Evolutionary conservation across 768 basidiomycete genomes (phyloP), one percentile per base, ranked within the genome.

Genomic region (Phlebiopsis gigantea): DNA sequence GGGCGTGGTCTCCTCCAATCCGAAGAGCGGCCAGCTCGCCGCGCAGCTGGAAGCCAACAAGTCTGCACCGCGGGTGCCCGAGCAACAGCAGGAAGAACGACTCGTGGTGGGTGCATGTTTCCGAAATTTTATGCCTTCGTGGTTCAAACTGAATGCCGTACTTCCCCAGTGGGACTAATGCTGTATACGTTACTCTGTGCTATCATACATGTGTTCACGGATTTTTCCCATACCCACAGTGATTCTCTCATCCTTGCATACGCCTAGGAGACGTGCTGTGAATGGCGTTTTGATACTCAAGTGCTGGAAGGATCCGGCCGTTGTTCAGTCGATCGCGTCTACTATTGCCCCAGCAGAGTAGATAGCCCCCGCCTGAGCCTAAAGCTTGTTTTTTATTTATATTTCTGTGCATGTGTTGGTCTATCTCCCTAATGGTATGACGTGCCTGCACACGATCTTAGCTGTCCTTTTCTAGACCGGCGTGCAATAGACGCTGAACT

Each of bases 1-100:
- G 62, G 78, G 77, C 43, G 73, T 70, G 59, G 72, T 67, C 60
- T 63, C 69, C 55, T 69, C 73, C 52, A 79, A 80, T 67, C 77
- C 78, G 34, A 79, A 74, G 61, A 63, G 67, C 60, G 79, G 78
- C 46, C 70, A 62, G 59, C 74, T 79, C 55, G 72, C 78, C 17
- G 71, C 71, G 44, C 70, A 77, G 53, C 61, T 77, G 53, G 73
- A 75, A 65, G 73, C 69, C 39, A 69, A 70, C 52, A 78, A 72
- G 66, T 47, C 67, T 53, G 65, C 67, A 26, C 71, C 68, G 61
- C 65, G 63, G 61, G 68, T 66, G 44, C 72, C 78, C 59, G 69
- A 75, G 63, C 64, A 69, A 61, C 69, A 68, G 60, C 69, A 72
- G 63, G 71, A 76, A 63, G 74, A 72, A 51, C 63, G 58, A 51